Base-by-base conservation (phyloP, 176 grass and related monocot genomes). In the Avena atlantica region DNA sequence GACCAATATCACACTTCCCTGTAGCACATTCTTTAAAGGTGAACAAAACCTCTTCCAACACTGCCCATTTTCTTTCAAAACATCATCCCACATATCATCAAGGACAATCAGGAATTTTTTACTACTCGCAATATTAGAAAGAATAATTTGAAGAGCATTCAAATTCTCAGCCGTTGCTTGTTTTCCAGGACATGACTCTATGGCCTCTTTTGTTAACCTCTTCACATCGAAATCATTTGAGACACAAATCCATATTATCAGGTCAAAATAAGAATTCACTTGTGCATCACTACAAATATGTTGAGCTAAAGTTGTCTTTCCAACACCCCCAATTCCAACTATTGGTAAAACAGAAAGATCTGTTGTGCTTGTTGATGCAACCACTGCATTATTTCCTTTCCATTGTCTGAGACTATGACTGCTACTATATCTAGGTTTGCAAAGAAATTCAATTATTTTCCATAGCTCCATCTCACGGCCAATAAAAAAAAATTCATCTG, bases 211-310 rank as follows among this genome's bases (percentile, higher is more conserved):
- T 12, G 68, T 93, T 76, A 90, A 74, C 15, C 36, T 72, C 12
- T 76, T 83, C 78, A 42, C 73, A 76, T 87, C 83, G 34, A 92
- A 92, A 2, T 69, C 25, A 59, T 87, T 48, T 0, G 83, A 89
- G 5, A 76, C 68, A 0, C 84, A 89, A 69, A 75, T 50, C 91
- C 91, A 92, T 8, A 92, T 84, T 51, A 60, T 88, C 11, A 61
- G 9, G 4, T 86, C 10, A 78, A 92, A 89, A 12, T 89, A 52
- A 36, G 27, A 36, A 1, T 48, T 24, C 15, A 70, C 17, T 20
- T 0, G 8, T 11, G 1, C 0, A 70, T 70, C 0, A 10, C 8
- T 70, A 20, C 42, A 8, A 0, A 73, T 8, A 23, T 73, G 70
- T 20, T 48, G 70, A 20, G 70, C 70, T 42, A 73, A 49, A 48